Evolutionary conservation across 148 eudicot species (phyloP).

Genomic region (Dianthus caryophyllus): DNA sequence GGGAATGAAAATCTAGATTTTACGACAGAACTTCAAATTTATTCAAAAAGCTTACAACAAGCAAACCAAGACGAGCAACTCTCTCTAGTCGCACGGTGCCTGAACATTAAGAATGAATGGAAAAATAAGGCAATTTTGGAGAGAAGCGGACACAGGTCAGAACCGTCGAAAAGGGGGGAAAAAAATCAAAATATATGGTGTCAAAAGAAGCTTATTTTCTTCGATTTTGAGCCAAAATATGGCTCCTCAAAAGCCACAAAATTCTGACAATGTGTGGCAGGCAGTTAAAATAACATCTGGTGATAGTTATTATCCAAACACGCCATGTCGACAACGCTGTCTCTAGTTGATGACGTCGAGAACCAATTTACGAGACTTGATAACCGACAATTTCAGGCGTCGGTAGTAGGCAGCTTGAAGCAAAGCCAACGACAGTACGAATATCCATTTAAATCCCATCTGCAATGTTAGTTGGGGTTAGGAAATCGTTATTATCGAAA

Average conservation of each 20-base stretch:
- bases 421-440: slow-evolving; percentile 84
- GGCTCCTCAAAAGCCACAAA: slow-evolving; percentile 20
- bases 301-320: slow-evolving; percentile 25
- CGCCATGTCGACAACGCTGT: not conserved
- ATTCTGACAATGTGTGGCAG: slow-evolving; percentile 23
- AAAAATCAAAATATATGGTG: slow-evolving; percentile 22
- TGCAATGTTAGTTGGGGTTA: slow-evolving; percentile 27
- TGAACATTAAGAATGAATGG: not conserved
- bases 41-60: slow-evolving; percentile 12
- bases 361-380: slow-evolving; percentile 86
- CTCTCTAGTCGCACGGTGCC: slow-evolving; percentile 16
- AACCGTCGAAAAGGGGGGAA: slow-evolving; percentile 19
- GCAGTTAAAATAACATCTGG: slow-evolving; percentile 24
- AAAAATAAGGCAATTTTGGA: slow-evolving; percentile 21
- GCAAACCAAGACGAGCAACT: slow-evolving; percentile 5
- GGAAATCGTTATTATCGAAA: not conserved
- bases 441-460: slow-evolving; percentile 99
- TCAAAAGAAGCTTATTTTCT: slow-evolving; percentile 32
- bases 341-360: slow-evolving; percentile 85
- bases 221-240: slow-evolving; percentile 19
- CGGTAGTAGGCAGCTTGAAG: slow-evolving; percentile 97
- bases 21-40: not conserved
- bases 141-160: slow-evolving; percentile 19
- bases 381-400: slow-evolving; percentile 93
- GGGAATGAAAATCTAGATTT: not conserved